Conservation (phyloP, 352 stramenopile genomes). For the Globisporangium paroecandrum region DNA sequence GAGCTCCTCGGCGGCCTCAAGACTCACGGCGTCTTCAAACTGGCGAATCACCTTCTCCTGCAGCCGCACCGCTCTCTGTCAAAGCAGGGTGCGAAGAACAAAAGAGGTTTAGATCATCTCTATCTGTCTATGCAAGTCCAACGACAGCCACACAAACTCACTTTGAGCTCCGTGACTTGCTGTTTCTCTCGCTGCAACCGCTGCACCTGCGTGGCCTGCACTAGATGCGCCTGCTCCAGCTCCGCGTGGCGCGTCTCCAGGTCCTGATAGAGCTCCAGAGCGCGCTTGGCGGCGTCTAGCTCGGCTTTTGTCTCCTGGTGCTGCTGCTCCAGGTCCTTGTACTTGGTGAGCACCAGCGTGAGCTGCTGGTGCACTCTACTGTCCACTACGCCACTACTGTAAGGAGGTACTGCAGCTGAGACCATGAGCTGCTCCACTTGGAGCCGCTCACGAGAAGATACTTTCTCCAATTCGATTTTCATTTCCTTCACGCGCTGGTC, state of each 20-base stretch:
- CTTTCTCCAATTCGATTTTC: conserved; percentile 26
- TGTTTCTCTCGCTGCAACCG: conserved; percentile 64
- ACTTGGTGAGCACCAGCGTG: conserved; percentile 53
- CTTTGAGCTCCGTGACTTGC: conserved; percentile 46
- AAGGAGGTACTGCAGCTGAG: conserved; percentile 10
- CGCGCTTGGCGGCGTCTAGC: conserved; percentile 29
- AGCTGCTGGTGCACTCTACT: conserved; percentile 37
- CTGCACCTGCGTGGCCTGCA: conserved; percentile 63
- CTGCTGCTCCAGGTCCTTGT: conserved; percentile 56
- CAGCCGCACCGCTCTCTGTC: conserved; percentile 59
- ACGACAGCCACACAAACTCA: conserved; percentile 12
- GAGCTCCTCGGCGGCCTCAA: conserved; percentile 23
- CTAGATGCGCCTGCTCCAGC: conserved; percentile 69
- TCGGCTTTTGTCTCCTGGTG: conserved; percentile 33
- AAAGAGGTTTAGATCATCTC: neutral
- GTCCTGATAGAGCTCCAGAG: conserved; percentile 27
- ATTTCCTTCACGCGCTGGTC: conserved; percentile 40
- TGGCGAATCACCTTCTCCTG: conserved; percentile 81
- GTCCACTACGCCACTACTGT: conserved; percentile 17
- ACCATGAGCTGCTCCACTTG: conserved; percentile 33
- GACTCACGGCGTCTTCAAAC: conserved; percentile 62
- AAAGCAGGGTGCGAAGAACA: neutral
- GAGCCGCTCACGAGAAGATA: conserved; percentile 36
- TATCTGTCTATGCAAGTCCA: neutral
- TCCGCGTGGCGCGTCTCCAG: conserved; percentile 48